Evolutionary conservation across 2,329 filamentous ascomycete species (phyloP).

Genomic region (Incumbomyces lentus): DNA sequence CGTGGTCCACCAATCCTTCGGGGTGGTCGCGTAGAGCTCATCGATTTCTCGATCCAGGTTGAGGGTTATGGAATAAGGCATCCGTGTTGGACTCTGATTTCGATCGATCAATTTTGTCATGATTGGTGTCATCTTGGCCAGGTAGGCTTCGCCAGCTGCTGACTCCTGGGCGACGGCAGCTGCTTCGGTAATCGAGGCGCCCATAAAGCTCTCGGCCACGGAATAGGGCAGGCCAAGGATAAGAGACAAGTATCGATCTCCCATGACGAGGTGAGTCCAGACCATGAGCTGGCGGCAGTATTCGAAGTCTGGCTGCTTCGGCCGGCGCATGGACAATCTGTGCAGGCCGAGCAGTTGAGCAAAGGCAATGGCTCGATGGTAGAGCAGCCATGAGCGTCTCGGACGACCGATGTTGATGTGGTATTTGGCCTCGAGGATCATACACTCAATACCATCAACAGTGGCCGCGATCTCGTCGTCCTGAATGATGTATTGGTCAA

Average conservation of each 20-base stretch:
- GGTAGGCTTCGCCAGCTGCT: constrained; percentile 22
- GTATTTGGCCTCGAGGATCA: constrained; percentile 42
- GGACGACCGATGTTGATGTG: constrained; percentile 47
- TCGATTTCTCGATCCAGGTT: constrained; percentile 34
- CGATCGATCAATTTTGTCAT: constrained; percentile 32
- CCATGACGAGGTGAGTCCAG: constrained; percentile 32
- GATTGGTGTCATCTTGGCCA: constrained; percentile 26
- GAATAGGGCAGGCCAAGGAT: constrained; percentile 45
- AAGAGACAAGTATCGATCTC: constrained; percentile 43
- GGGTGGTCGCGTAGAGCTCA: constrained; percentile 23
- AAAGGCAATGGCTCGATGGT: constrained; percentile 42
- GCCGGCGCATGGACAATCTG: constrained; percentile 24
- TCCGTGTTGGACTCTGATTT: constrained; percentile 28
- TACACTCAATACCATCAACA: constrained; percentile 44
- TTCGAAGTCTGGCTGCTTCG: constrained; percentile 19
- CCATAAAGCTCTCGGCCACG: constrained; percentile 25
- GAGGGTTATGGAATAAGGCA: constrained; percentile 31
- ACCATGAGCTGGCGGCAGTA: constrained; percentile 26
- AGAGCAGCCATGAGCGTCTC: constrained; percentile 43
- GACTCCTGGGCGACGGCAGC: neutral
- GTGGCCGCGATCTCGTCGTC: constrained; percentile 43
- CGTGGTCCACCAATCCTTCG: constrained; percentile 24
- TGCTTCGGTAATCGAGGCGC: constrained; percentile 20
- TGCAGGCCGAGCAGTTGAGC: constrained; percentile 43
- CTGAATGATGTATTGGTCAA: constrained; percentile 38